These are phyloP conservation scores for Coemansia sp. DNA, from an alignment of 192 early-diverging fungal species.

Conservation along the genomic window DNA sequence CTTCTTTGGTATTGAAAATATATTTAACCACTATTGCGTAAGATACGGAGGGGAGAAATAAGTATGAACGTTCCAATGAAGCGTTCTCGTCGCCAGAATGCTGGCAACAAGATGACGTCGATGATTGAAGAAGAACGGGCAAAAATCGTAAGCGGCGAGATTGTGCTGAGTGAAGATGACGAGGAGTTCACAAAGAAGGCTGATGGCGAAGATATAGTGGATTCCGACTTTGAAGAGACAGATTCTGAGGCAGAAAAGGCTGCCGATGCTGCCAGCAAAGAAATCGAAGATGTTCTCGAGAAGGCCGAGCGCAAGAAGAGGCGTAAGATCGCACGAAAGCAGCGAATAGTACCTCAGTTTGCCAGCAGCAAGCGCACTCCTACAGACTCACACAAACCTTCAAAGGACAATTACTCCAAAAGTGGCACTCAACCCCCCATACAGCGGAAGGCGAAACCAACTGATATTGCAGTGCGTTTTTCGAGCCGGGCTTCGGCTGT, in stretches of 20 bases:
- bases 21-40: too few relatives aligned
- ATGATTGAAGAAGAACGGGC: slow-evolving; percentile 49
- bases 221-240: slow-evolving; percentile 48
- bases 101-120: slow-evolving; percentile 44
- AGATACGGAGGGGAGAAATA: too few relatives aligned
- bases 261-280: slow-evolving; percentile 25
- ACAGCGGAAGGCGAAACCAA: not conserved
- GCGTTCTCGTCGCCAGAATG: slow-evolving; percentile 46
- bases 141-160: slow-evolving; percentile 37
- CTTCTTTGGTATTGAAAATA: too few relatives aligned
- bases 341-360: slow-evolving; percentile 35
- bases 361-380: slow-evolving; percentile 14
- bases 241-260: slow-evolving; percentile 47
- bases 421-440: not conserved
- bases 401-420: not conserved
- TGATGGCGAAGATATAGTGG: slow-evolving; percentile 38
- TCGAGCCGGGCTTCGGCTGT: slow-evolving; percentile 42
- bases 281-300: slow-evolving; percentile 22
- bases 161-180: slow-evolving; percentile 40
- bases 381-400: not conserved
- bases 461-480: slow-evolving; percentile 26
- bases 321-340: slow-evolving; percentile 39
- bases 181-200: slow-evolving; percentile 32
- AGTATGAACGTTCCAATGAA: not conserved
- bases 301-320: slow-evolving; percentile 24